phyloP scores from a whole-genome alignment of 805 yeast species.

The Saturnispora saitoi region DNA sequence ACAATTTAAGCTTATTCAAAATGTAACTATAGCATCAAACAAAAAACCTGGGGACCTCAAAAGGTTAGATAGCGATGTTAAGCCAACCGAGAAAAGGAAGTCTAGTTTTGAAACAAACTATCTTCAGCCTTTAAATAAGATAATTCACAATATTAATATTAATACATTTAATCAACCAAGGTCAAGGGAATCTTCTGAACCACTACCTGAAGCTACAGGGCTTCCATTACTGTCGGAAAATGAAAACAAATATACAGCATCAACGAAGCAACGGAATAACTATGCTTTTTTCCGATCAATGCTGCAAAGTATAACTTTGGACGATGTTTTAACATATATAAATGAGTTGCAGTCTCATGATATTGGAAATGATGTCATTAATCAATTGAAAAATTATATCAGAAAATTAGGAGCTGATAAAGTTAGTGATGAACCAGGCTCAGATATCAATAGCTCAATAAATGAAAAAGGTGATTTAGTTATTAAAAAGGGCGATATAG shows the following conservation, averaged over 20 bases:
- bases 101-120: constrained; percentile 17
- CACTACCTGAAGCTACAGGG: not conserved
- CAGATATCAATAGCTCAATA: constrained; percentile 14
- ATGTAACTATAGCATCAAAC: not conserved
- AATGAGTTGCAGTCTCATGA: constrained; percentile 25
- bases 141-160: constrained; percentile 26
- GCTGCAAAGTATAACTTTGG: constrained; percentile 17
- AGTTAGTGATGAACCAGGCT: constrained; percentile 30
- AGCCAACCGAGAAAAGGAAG: not conserved
- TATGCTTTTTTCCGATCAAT: constrained; percentile 14
- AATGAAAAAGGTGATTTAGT: constrained; percentile 20
- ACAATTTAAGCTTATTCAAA: constrained; percentile 3
- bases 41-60: not conserved
- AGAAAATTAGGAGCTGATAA: constrained; percentile 24
- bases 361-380: constrained; percentile 28
- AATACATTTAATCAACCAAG: constrained; percentile 12
- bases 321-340: constrained; percentile 32
- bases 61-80: not conserved
- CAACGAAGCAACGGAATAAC: not conserved
- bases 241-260: not conserved
- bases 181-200: not conserved
- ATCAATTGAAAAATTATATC: constrained; percentile 32
- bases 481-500: constrained; percentile 18
- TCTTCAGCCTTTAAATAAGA: constrained; percentile 24
- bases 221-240: not conserved